A percentile compares a stretch with the other conserved stretches of the same genome.
These are phyloP conservation scores for Chaetomidium leptoderma DNA, from an alignment of 495 filamentous ascomycete species.

Conservation along the genomic window DNA sequence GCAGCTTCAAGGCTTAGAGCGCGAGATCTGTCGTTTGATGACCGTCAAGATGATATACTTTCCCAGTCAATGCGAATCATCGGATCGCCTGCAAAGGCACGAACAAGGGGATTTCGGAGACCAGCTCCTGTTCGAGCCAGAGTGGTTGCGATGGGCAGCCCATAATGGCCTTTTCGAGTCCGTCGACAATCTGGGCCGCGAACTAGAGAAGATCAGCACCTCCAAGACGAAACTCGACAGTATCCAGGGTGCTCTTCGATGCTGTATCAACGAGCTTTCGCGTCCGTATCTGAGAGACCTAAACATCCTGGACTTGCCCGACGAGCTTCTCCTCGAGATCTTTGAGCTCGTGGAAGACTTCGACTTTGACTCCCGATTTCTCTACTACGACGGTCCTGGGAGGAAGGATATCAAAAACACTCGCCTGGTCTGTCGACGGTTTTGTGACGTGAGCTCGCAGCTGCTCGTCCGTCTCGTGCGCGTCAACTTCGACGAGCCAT, in stretches of 20 bases:
- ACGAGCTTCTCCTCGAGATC: conserved; percentile 15
- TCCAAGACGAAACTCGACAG: not conserved
- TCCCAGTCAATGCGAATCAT: not conserved
- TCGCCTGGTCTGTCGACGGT: conserved; percentile 17
- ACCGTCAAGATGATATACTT: no score
- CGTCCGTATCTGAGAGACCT: conserved; percentile 4
- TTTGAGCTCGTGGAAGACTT: conserved; percentile 8
- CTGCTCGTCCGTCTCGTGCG: conserved; percentile 11
- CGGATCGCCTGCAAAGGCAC: no score
- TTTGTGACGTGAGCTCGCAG: conserved; percentile 7
- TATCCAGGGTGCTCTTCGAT: not conserved
- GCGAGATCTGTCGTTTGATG: not conserved
- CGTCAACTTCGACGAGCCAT: conserved; percentile 4
- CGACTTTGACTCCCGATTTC: not conserved
- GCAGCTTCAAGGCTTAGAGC: not conserved
- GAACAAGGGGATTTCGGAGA: not conserved
- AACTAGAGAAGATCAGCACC: not conserved
- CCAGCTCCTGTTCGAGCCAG: not conserved
- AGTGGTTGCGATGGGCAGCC: not conserved
- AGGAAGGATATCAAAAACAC: conserved; percentile 6
- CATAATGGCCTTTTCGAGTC: conserved; percentile 3
- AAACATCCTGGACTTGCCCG: conserved; percentile 12
- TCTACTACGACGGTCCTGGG: not conserved
- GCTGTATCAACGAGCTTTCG: conserved; percentile 2
- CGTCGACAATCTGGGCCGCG: not conserved